Evolutionary conservation across 176 grass and related monocot genomes (phyloP), one percentile per base, ranked within the genome.

Genomic region (Avena insularis): DNA sequence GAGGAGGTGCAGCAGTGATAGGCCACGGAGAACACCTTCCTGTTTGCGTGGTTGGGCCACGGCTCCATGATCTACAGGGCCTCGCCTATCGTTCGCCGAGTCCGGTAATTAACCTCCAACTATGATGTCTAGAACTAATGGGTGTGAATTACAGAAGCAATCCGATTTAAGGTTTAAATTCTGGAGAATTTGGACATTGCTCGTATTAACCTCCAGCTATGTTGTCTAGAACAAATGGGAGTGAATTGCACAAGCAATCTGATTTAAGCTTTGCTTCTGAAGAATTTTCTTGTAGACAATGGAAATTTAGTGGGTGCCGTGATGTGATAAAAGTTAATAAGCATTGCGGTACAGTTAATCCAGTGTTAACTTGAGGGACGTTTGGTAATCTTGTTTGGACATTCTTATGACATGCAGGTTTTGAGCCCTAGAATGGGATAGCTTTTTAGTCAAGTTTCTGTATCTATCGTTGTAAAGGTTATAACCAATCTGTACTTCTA

Each of bases 1-100:
- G 76, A 91, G 87, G 78, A 91, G 89, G 48, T 84, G 36, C 78
- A 88, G 85, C 82, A 79, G 70, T 83, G 50, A 77, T 79, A 85
- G 68, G 89, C 63, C 33, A 93, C 85, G 60, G 93, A 98, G 89
- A 93, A 90, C 86, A 83, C 91, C 25, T 98, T 98, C 76, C 89
- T 98, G 20, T 85, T 98, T 80, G 38, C 91, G 16, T 98, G 95
- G 95, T 67, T 93, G 3, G 93, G 89, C n/a, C 92, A 95, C 17
- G 93, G 93, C 29, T 29, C 17, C 19, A 56, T 98, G 9, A 98
- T 98, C 70, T 88, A 93, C 20, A 23, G 23, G 23, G 54, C 89
- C 9, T 91, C 93, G 86, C 91, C 92, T 75, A 12, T 98, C 65
- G 89, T 88, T 2, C 90, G 95, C n/a, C 87, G 91, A 47, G 95